phyloP scores from a whole-genome alignment of 2,329 filamentous ascomycete species.

The Pseudogymnoascus sp. region DNA sequence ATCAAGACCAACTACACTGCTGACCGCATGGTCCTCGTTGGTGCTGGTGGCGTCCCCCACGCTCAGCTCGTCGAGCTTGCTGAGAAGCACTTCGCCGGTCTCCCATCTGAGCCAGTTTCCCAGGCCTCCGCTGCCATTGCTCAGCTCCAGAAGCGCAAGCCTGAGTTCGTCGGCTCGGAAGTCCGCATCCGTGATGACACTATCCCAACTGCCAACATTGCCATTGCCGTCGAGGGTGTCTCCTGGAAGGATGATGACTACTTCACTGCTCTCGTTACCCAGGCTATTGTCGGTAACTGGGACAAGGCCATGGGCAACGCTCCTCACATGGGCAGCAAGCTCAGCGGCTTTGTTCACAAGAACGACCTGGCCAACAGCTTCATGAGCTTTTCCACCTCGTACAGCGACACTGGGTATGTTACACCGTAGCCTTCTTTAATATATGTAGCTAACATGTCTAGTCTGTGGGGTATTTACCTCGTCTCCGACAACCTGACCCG shows the following conservation, averaged over 20 bases:
- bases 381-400: constrained; percentile 99
- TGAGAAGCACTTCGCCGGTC: constrained; percentile 83
- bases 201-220: constrained; percentile 92
- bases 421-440: not conserved
- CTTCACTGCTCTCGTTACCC: constrained; percentile 94
- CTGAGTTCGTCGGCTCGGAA: constrained; percentile 94
- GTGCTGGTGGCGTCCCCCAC: constrained; percentile 88
- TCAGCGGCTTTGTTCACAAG: constrained; percentile 88
- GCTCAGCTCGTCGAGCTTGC: constrained; percentile 89
- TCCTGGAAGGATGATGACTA: constrained; percentile 99
- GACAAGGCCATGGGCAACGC: constrained; percentile 98
- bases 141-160: constrained; percentile 65
- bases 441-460: constrained; percentile 36
- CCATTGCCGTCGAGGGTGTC: constrained; percentile 96
- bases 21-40: constrained; percentile 98
- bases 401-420: constrained; percentile 93
- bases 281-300: constrained; percentile 99
- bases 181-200: constrained; percentile 93
- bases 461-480: constrained; percentile 99
- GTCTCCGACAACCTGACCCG: constrained; percentile 80
- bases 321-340: constrained; percentile 94
- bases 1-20: constrained; percentile 99
- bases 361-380: constrained; percentile 98
- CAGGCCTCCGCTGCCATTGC: constrained; percentile 63
- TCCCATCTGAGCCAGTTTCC: constrained; percentile 68